Evolutionary conservation across 2,329 filamentous ascomycete species (phyloP), one percentile per base, ranked within the genome.

Genomic region (Arthroderma sp.): DNA sequence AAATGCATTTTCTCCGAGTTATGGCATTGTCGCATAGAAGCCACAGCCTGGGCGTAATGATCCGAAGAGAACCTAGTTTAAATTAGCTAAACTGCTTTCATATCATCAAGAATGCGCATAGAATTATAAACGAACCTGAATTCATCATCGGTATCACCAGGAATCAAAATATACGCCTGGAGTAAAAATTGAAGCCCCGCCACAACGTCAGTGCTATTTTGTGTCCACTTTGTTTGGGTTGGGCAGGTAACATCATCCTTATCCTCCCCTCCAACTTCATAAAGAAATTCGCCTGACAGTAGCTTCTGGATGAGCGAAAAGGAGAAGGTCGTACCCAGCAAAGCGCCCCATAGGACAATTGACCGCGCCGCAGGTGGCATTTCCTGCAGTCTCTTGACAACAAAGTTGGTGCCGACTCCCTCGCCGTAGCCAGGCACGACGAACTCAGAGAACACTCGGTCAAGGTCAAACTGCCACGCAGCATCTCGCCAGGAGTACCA

Each of bases 401-500:
- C 85, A 68, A 95, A 96, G 51, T 86, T 86, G 41, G 84, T 88
- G 61, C 91, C 87, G 11, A 95, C 79, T 8, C 87, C 85, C 60
- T 90, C 84, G 56, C 88, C 87, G 65, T 90, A 86, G 58, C 85
- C 82, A 53, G 89, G 84, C 44, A 85, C 83, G 64, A 86, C 81
- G 65, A 96, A 95, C 62, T 94, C 84, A 51, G 86, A 83, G 66
- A 95, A 95, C 1, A 96, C 82, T 62, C 81, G 83, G 70, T 96
- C 90, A 9, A 96, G 74, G 66, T 94, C 86, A 67, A 85, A 96
- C 47, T 86, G 79, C 91, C 91, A 97, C 49, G 81, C 79, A 51
- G 84, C 87, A 62, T 86, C 82, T 63, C 83, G 84, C 78, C 93
- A 95, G 61, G 90, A 89, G 70, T 95, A 96, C 81, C 85, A 95